Evolutionary conservation across 441 rosid genomes (phyloP).

Genomic region (Adansonia rubrostipa): DNA sequence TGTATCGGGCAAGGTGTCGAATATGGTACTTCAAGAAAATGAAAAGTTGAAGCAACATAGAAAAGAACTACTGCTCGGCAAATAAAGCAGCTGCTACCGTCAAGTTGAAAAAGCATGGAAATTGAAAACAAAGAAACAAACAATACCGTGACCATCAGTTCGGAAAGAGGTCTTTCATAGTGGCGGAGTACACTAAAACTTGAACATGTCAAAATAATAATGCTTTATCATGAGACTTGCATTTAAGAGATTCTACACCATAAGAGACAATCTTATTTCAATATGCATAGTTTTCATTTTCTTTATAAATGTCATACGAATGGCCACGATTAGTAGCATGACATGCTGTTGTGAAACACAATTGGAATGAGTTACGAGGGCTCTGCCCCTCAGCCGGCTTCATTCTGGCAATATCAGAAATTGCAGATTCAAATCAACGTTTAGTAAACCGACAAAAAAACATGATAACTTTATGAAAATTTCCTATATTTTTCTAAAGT

Average conservation of each 20-base stretch:
- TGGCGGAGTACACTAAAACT: neutral
- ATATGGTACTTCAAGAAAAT: neutral
- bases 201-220: neutral
- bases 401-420: neutral
- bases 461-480: neutral
- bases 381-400: neutral
- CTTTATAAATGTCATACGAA: slow-evolving; percentile 3
- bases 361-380: neutral
- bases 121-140: neutral
- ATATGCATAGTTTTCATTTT: neutral
- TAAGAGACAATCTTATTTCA: neutral
- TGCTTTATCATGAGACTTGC: neutral
- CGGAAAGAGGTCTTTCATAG: neutral
- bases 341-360: neutral
- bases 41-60: neutral
- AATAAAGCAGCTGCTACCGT: neutral
- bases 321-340: neutral
- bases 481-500: neutral
- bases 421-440: neutral
- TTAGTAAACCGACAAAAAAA: neutral
- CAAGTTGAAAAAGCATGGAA: neutral
- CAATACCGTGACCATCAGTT: neutral
- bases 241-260: slow-evolving; percentile 8
- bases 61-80: neutral
- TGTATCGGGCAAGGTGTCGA: neutral